phyloP scores from a whole-genome alignment of 345 rosid species.

The Mangifera indica region DNA sequence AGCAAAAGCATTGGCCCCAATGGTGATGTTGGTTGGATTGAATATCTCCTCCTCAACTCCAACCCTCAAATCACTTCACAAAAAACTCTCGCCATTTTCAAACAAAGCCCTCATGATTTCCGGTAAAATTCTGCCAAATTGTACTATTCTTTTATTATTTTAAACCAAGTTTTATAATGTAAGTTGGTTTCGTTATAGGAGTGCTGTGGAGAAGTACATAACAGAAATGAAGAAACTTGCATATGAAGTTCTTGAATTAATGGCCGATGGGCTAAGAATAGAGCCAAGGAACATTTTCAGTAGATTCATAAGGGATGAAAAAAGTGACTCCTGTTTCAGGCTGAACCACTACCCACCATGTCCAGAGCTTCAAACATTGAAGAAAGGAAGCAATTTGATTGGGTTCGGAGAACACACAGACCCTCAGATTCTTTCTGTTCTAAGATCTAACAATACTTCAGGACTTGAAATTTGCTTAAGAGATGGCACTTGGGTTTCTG shows the following conservation, averaged over 20 bases:
- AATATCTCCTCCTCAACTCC: constrained; percentile 43
- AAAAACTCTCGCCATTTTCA: constrained; percentile 18
- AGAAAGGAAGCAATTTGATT: constrained; percentile 41
- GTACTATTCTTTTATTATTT: neutral
- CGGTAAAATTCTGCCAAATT: constrained; percentile 23
- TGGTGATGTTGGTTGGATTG: constrained; percentile 61
- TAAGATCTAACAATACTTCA: constrained; percentile 57
- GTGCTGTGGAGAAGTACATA: constrained; percentile 41
- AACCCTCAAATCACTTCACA: constrained; percentile 20
- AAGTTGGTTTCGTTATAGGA: constrained; percentile 17
- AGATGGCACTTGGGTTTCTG: constrained; percentile 56
- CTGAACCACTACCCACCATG: constrained; percentile 56
- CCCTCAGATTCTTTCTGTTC: constrained; percentile 60
- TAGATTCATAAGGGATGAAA: constrained; percentile 40
- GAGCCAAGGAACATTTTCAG: constrained; percentile 41
- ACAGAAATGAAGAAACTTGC: constrained; percentile 42
- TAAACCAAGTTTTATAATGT: too few relatives aligned
- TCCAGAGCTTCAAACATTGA: constrained; percentile 37
- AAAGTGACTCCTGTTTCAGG: constrained; percentile 55
- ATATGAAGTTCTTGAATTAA: constrained; percentile 43
- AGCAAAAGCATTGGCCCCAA: constrained; percentile 47
- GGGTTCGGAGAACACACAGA: constrained; percentile 72
- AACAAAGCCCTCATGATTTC: constrained; percentile 27
- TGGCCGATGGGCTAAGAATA: constrained; percentile 54
- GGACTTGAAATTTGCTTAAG: constrained; percentile 51